phyloP scores from a whole-genome alignment of 2,329 filamentous ascomycete species.

The Harringtonia aguacate region DNA sequence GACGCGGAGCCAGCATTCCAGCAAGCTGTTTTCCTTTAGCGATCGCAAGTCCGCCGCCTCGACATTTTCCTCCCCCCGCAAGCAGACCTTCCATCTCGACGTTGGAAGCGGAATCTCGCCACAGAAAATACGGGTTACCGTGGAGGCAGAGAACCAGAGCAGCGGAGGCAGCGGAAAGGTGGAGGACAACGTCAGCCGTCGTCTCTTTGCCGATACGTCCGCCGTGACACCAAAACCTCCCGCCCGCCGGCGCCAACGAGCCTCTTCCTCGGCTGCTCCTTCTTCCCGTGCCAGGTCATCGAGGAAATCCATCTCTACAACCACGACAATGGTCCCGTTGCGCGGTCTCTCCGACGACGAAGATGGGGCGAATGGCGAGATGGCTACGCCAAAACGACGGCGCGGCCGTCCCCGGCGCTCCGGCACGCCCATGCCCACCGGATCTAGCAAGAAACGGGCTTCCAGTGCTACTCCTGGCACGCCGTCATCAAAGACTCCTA shows the following conservation, averaged over 20 bases:
- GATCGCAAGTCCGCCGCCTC: slow-evolving; percentile 12
- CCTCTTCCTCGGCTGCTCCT: not conserved
- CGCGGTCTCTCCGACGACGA: slow-evolving; percentile 31
- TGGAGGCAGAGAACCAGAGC: slow-evolving; percentile 35
- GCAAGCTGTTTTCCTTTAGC: slow-evolving; percentile 24
- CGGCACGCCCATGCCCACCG: slow-evolving; percentile 37
- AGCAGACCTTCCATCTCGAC: slow-evolving; percentile 46
- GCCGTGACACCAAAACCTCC: slow-evolving; percentile 24
- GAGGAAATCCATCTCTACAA: slow-evolving; percentile 33
- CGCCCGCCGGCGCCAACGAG: slow-evolving; percentile 18
- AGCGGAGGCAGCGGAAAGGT: slow-evolving; percentile 6
- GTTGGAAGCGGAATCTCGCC: slow-evolving; percentile 38
- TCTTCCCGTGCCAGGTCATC: slow-evolving; percentile 4
- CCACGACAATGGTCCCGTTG: slow-evolving; percentile 30
- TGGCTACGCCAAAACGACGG: slow-evolving; percentile 18
- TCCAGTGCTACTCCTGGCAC: not conserved
- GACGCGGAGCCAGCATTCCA: slow-evolving; percentile 32
- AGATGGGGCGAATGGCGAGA: slow-evolving; percentile 26
- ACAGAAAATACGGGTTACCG: slow-evolving; percentile 42
- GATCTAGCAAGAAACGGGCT: not conserved
- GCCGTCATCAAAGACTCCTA: slow-evolving; percentile 1
- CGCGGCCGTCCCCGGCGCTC: slow-evolving; percentile 31
- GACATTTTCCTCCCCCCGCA: slow-evolving; percentile 32
- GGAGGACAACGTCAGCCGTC: slow-evolving; percentile 20
- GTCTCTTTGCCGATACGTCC: slow-evolving; percentile 16